Conservation (phyloP, 768 basidiomycete species). For the Auriscalpium vulgare region DNA sequence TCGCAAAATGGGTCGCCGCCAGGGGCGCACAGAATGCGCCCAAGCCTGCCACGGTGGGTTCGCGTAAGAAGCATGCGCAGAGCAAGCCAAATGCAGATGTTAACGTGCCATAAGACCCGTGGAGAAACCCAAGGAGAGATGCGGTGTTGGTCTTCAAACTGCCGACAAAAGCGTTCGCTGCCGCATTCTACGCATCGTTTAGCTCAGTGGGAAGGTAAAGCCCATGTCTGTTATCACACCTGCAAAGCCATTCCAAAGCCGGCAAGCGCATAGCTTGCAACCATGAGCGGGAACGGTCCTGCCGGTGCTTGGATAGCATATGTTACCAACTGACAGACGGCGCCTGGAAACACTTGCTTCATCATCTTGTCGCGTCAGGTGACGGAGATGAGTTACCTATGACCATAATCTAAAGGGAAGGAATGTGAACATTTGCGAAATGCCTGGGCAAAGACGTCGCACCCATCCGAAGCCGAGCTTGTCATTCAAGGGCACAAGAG, state of each 20-base stretch:
- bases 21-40: constrained; percentile 35
- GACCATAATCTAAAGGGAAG: neutral
- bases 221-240: constrained; percentile 23
- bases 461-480: constrained; percentile 38
- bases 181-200: constrained; percentile 30
- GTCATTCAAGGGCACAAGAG: constrained; percentile 31
- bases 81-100: neutral
- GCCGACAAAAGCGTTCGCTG: constrained; percentile 39
- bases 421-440: neutral
- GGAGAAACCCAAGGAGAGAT: constrained; percentile 19
- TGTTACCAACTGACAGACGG: constrained; percentile 22
- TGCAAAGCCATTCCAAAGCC: constrained; percentile 38
- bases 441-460: constrained; percentile 7
- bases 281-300: constrained; percentile 38
- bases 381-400: neutral
- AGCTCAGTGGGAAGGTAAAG: neutral
- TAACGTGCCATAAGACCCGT: constrained; percentile 20
- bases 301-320: constrained; percentile 32
- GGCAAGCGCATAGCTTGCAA: constrained; percentile 33
- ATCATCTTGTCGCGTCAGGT: no score
- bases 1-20: constrained; percentile 34
- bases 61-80: neutral
- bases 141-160: constrained; percentile 30
- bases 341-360: constrained; percentile 11
- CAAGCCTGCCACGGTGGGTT: constrained; percentile 13